Evolutionary conservation across 2,329 filamentous ascomycete genomes (phyloP), one percentile per base, ranked within the genome.

Genomic region (Penicillium vulpinum): DNA sequence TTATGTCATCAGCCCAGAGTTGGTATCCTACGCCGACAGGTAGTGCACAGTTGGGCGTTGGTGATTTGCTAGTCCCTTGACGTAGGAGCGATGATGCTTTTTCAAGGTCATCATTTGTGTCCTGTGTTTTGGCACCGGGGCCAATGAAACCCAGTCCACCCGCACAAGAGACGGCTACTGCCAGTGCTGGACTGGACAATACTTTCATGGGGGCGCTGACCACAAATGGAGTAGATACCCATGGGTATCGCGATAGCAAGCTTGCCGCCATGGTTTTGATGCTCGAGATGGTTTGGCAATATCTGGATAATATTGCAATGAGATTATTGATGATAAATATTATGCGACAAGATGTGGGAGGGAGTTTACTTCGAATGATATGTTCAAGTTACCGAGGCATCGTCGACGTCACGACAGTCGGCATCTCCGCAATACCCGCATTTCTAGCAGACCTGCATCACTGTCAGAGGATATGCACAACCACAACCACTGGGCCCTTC

Each of bases 121-220:
- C 63, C 18, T 67, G 57, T 2, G 75, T 69, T 56, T 76, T 75
- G 24, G 68, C 88, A 0, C 85, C 84, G 0, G 86, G 86, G 1
- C 78, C 75, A 15, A 85, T 78, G 60, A 92, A 79, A 1, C 78
- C 83, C 0, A 83, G 61, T 1, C 81, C 81, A 2, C 82, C 81
- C 29, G 84, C 81, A 60, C 73, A 73, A 2, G 84, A 86, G 15
- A 90, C 81, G 33, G 85, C 81, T 18, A 86, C 75, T 2, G 87
- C 85, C 2, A 91, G 78, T 0, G 70, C 80, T 57, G 72, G 83
- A 66, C 74, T 81, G 60, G 81, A 77, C 62, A 91, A 85, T 22
- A 88, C 78, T 49, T 87, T 84, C 89, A 92, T 91, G 0, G 89
- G 89, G 2, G 87, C 89, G 53, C 80, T 77, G 53, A 84, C 78